phyloP scores from a whole-genome alignment of 1,284 basidiomycete genomes.

The Ustilago esculenta region DNA sequence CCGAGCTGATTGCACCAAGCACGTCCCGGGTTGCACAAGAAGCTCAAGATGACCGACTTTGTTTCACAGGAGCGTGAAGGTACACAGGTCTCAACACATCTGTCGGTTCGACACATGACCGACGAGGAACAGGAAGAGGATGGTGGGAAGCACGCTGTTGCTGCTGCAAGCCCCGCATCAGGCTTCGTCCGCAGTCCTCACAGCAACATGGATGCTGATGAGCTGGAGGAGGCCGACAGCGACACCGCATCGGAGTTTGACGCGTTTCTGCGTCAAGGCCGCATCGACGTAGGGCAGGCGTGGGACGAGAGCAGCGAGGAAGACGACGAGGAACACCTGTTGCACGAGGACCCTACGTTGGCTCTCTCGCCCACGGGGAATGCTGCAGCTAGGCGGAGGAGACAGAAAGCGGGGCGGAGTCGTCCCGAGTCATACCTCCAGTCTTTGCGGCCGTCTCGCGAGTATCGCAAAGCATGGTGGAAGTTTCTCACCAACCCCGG shows the following conservation, averaged over 20 bases:
- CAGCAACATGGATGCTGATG: conserved; percentile 12
- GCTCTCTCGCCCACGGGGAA: conserved; percentile 25
- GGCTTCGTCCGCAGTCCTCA: background rate
- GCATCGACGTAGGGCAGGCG: conserved; percentile 39
- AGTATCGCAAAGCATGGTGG: conserved; percentile 43
- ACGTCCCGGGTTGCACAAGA: too few relatives aligned
- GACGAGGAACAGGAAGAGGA: too few relatives aligned
- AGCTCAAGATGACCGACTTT: too few relatives aligned
- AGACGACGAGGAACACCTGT: conserved; percentile 14
- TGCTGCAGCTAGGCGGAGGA: conserved; percentile 7
- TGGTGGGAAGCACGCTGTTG: too few relatives aligned
- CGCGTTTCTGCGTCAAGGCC: conserved; percentile 33
- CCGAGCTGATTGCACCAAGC: too few relatives aligned
- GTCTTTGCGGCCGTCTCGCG: conserved; percentile 25
- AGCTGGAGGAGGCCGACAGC: conserved; percentile 48
- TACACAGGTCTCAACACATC: too few relatives aligned
- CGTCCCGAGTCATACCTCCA: conserved; percentile 29
- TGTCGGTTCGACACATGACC: too few relatives aligned
- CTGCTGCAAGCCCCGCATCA: conserved; percentile 1
- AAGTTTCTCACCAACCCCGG: conserved; percentile 51
- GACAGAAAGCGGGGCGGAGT: background rate
- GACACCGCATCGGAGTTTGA: conserved; percentile 41
- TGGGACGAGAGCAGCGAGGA: conserved; percentile 57
- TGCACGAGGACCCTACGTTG: conserved; percentile 27
- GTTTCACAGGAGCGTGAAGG: too few relatives aligned